These are phyloP conservation scores for Citrullus mucosospermus DNA, from an alignment of 306 rosid species.

Conservation along the genomic window DNA sequence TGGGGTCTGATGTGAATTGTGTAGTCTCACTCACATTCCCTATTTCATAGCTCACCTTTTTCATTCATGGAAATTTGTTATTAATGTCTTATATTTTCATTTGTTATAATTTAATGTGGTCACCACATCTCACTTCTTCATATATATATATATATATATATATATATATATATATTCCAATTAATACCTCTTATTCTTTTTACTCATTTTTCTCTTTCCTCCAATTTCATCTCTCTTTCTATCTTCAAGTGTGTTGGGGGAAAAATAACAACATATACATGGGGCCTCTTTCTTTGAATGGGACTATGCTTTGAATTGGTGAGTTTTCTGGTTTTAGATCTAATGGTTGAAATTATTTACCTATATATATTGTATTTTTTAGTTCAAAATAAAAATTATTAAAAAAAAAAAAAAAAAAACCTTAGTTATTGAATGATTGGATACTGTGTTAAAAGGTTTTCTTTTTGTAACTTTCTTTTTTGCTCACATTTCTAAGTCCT, in stretches of 20 bases:
- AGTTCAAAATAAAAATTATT: no score
- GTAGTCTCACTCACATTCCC: constrained; percentile 8
- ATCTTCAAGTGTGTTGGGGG: not conserved
- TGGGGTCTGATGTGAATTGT: not conserved
- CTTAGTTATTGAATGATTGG: no score
- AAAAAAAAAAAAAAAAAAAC: no score
- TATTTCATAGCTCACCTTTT: not conserved
- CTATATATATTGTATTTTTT: no score
- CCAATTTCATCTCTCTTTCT: not conserved
- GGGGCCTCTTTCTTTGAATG: not conserved
- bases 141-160: no score
- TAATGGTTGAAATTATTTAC: no score
- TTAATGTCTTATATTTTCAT: not conserved
- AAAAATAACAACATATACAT: not conserved
- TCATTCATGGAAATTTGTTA: constrained; percentile 1
- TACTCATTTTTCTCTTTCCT: not conserved
- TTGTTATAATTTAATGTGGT: not conserved
- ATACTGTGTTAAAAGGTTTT: no score
- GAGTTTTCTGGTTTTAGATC: no score
- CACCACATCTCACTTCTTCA: constrained; percentile 4
- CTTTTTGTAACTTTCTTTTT: no score
- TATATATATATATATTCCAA: no score
- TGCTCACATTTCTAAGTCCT: no score
- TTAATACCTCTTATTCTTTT: not conserved
- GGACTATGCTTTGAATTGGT: no score